phyloP scores from a whole-genome alignment of 495 filamentous ascomycete species.

The Bombardia bombarda region DNA sequence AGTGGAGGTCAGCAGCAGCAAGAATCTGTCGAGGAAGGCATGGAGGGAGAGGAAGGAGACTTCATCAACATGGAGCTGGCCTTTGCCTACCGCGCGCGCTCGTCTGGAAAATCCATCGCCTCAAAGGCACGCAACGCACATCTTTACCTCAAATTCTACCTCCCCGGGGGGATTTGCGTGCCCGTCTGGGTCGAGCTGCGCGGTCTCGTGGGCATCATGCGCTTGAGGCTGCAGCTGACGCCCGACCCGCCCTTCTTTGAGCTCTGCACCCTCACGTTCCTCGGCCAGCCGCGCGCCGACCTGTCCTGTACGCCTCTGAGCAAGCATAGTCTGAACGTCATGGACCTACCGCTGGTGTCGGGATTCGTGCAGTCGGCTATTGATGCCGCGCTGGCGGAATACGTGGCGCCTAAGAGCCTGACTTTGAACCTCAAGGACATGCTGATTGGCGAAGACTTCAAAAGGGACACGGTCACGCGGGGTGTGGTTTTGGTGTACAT shows the following conservation, averaged over 20 bases:
- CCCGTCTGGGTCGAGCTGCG: constrained; percentile 67
- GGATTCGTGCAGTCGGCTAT: constrained; percentile 67
- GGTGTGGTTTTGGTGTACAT: constrained; percentile 60
- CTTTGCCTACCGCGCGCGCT: constrained; percentile 58
- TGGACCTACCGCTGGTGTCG: constrained; percentile 63
- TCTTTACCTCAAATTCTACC: constrained; percentile 60
- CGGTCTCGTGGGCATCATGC: constrained; percentile 56
- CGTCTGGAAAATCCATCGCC: constrained; percentile 46
- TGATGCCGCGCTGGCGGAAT: constrained; percentile 60
- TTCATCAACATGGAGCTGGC: constrained; percentile 65
- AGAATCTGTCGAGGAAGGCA: constrained; percentile 47
- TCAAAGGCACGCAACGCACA: constrained; percentile 61
- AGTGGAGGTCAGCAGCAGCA: constrained; percentile 28
- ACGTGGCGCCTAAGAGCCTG: constrained; percentile 65
- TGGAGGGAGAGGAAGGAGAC: constrained; percentile 67
- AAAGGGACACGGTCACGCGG: constrained; percentile 57
- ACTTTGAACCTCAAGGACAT: constrained; percentile 67
- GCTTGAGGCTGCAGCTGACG: constrained; percentile 57
- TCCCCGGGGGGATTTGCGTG: constrained; percentile 48
- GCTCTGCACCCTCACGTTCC: constrained; percentile 60
- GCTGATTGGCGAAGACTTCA: constrained; percentile 67
- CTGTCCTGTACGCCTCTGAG: constrained; percentile 59
- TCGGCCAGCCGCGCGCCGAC: constrained; percentile 70
- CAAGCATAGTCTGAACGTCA: constrained; percentile 58
- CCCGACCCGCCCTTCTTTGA: constrained; percentile 68